These are phyloP conservation scores for Paramyrothecium roridum DNA, from an alignment of 2,329 filamentous ascomycete species.

Conservation along the genomic window DNA sequence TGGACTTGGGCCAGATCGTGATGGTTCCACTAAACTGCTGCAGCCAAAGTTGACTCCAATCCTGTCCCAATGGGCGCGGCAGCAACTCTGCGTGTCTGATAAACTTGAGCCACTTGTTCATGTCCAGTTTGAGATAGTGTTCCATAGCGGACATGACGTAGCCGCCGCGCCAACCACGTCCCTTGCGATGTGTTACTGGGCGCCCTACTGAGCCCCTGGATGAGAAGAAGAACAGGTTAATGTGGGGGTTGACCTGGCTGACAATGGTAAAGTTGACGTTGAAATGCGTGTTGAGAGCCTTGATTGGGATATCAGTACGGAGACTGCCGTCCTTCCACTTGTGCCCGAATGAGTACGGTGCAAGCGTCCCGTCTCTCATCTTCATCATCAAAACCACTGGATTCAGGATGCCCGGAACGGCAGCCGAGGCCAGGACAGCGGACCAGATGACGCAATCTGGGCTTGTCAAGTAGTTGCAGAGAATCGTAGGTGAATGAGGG, in stretches of 20 bases:
- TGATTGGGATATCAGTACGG: slow-evolving; percentile 91
- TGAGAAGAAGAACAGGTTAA: slow-evolving; percentile 98
- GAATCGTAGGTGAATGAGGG: slow-evolving; percentile 85
- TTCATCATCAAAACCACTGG: slow-evolving; percentile 94
- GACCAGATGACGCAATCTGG: slow-evolving; percentile 99
- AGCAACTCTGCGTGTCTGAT: slow-evolving; percentile 88
- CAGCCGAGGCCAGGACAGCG: slow-evolving; percentile 88
- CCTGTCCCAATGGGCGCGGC: slow-evolving; percentile 84
- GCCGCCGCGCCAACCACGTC: slow-evolving; percentile 92
- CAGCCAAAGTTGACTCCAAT: slow-evolving; percentile 96
- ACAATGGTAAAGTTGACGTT: slow-evolving; percentile 98
- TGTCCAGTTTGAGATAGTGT: slow-evolving; percentile 92
- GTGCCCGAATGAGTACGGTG: slow-evolving; percentile 93
- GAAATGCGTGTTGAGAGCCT: slow-evolving; percentile 91
- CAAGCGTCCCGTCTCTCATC: slow-evolving; percentile 69
- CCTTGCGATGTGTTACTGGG: slow-evolving; percentile 89
- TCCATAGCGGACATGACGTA: slow-evolving; percentile 91
- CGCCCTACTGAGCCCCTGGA: slow-evolving; percentile 87
- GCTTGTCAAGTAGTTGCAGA: slow-evolving; percentile 92
- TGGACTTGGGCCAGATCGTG: slow-evolving; percentile 89
- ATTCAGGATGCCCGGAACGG: slow-evolving; percentile 93
- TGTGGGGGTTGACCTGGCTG: slow-evolving; percentile 88
- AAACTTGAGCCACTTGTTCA: slow-evolving; percentile 97
- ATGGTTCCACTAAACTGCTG: slow-evolving; percentile 93
- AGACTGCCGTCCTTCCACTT: slow-evolving; percentile 99